phyloP scores from a whole-genome alignment of 1,284 basidiomycete genomes.

The Testicularia cyperi region DNA sequence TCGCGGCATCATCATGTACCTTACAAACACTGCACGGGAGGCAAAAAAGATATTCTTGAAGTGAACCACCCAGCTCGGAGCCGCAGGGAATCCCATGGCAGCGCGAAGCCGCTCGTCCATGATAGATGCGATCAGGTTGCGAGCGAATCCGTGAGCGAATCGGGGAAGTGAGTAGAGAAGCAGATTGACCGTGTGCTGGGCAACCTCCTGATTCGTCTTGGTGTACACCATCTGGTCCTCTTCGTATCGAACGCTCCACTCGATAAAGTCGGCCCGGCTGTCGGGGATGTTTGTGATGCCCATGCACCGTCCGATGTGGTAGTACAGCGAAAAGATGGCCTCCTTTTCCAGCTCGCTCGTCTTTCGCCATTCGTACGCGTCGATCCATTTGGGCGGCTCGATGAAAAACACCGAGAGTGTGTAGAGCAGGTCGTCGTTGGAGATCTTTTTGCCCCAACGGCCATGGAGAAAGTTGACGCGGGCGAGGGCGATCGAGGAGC shows the following conservation, averaged over 20 bases:
- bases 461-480: constrained; percentile 35
- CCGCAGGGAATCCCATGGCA: constrained; percentile 17
- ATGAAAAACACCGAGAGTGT: constrained; percentile 34
- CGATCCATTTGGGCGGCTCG: constrained; percentile 32
- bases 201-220: constrained; percentile 23
- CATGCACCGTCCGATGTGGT: constrained; percentile 36
- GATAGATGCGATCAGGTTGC: constrained; percentile 11
- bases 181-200: constrained; percentile 29
- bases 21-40: constrained; percentile 2
- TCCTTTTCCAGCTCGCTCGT: constrained; percentile 25
- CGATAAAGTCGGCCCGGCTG: constrained; percentile 8
- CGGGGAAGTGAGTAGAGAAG: constrained; percentile 16
- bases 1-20: constrained; percentile 12
- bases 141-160: constrained; percentile 14
- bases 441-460: constrained; percentile 29
- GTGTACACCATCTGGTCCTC: constrained; percentile 16
- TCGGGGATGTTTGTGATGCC: constrained; percentile 29
- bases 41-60: constrained; percentile 14
- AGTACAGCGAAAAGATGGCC: constrained; percentile 31
- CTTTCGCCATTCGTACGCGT: constrained; percentile 23
- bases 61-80: constrained; percentile 7
- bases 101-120: constrained; percentile 26
- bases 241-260: constrained; percentile 35
- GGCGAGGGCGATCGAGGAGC: constrained; percentile 29
- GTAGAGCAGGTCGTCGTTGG: constrained; percentile 40